These are phyloP conservation scores for Fusarium sacchari DNA, from an alignment of 2,329 filamentous ascomycete genomes.

Conservation along the genomic window DNA sequence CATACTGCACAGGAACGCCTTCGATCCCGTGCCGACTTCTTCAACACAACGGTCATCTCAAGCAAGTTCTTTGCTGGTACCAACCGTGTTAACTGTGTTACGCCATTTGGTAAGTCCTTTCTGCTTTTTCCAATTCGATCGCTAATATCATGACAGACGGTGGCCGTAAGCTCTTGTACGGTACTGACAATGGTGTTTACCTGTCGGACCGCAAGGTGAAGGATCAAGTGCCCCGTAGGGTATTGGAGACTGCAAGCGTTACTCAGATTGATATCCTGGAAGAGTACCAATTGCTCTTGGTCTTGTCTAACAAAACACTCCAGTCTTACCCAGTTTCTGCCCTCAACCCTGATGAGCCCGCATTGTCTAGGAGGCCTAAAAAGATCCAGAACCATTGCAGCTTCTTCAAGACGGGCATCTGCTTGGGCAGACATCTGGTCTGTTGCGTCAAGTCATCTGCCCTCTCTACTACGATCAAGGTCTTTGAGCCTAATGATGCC, in stretches of 20 bases:
- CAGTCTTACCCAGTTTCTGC: slow-evolving; percentile 89
- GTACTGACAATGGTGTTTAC: slow-evolving; percentile 94
- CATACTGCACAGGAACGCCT: slow-evolving; percentile 89
- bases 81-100: slow-evolving; percentile 93
- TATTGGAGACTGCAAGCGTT: slow-evolving; percentile 86
- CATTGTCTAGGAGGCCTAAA: slow-evolving; percentile 85
- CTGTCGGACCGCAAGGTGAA: slow-evolving; percentile 90
- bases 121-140: slow-evolving; percentile 3
- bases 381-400: slow-evolving; percentile 98
- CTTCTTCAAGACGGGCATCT: slow-evolving; percentile 98
- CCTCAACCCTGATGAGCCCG: slow-evolving; percentile 83
- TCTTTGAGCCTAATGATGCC: slow-evolving; percentile 97
- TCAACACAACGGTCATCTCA: slow-evolving; percentile 75
- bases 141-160: slow-evolving; percentile 70
- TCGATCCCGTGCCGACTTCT: slow-evolving; percentile 88
- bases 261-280: slow-evolving; percentile 97
- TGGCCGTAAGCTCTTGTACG: slow-evolving; percentile 91
- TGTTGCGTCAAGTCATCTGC: slow-evolving; percentile 96
- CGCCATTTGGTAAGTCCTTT: slow-evolving; percentile 78
- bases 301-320: slow-evolving; percentile 92
- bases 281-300: slow-evolving; percentile 90
- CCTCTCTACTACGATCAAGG: slow-evolving; percentile 95
- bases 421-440: slow-evolving; percentile 90
- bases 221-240: slow-evolving; percentile 81
- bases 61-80: slow-evolving; percentile 68